Percentiles rank a stretch among this genome's conserved stretches.
These are phyloP conservation scores for Basidioascus undulatus DNA, from an alignment of 768 basidiomycete species.

Conservation along the genomic window DNA sequence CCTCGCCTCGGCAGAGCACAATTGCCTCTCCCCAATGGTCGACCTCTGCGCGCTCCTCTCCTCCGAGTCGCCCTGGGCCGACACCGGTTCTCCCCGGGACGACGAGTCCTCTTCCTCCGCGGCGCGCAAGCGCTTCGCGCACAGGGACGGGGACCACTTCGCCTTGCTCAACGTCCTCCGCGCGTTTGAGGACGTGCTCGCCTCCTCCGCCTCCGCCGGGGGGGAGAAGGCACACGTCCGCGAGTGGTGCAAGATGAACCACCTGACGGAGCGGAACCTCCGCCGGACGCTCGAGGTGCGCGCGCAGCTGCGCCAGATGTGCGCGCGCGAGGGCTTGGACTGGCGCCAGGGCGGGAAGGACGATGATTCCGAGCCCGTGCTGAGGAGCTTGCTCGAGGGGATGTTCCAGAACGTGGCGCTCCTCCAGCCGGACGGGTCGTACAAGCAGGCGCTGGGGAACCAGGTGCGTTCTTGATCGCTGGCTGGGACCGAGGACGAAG, in stretches of 20 bases:
- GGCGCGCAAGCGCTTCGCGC: conserved; percentile 51
- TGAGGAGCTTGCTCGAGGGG: conserved; percentile 50
- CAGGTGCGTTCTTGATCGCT: conserved; percentile 13
- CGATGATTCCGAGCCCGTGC: conserved; percentile 38
- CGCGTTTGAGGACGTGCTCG: conserved; percentile 38
- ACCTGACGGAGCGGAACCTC: conserved; percentile 57
- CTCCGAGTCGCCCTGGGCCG: conserved; percentile 23
- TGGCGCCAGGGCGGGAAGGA: conserved; percentile 33
- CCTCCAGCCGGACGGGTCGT: conserved; percentile 60
- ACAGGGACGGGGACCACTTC: conserved; percentile 71
- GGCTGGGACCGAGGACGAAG: neutral
- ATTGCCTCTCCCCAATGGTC: conserved; percentile 54
- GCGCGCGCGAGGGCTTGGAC: conserved; percentile 34
- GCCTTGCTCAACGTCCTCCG: conserved; percentile 66
- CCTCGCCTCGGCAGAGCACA: conserved; percentile 45
- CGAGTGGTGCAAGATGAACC: conserved; percentile 69
- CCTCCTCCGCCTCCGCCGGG: neutral
- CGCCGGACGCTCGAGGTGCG: conserved; percentile 53
- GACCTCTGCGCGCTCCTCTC: conserved; percentile 67
- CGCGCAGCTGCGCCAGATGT: conserved; percentile 47
- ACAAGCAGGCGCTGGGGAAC: conserved; percentile 34
- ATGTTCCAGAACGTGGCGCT: conserved; percentile 63
- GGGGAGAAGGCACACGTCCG: conserved; percentile 7
- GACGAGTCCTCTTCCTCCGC: conserved; percentile 41
- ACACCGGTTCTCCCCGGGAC: conserved; percentile 14